phyloP scores from a whole-genome alignment of 768 basidiomycete genomes.

The Dendrothele bispora region DNA sequence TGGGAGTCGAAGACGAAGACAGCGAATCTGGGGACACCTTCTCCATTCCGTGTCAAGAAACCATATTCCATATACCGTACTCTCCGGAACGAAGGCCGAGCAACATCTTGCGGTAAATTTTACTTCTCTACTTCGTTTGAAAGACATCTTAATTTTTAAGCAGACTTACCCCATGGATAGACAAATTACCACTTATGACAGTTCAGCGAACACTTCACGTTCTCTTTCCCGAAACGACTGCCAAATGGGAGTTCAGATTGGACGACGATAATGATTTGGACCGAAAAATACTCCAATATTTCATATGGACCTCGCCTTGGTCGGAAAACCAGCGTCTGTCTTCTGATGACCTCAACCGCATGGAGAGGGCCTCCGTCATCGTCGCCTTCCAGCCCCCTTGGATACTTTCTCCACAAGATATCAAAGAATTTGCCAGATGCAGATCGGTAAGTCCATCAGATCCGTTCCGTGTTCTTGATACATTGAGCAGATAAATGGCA shows the following conservation, averaged over 20 bases:
- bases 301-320: constrained; percentile 37
- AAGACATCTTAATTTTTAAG: not conserved
- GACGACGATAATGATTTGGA: constrained; percentile 34
- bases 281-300: constrained; percentile 42
- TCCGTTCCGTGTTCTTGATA: not conserved
- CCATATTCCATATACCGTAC: constrained; percentile 34
- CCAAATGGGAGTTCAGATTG: constrained; percentile 42
- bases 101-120: constrained; percentile 41
- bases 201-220: constrained; percentile 47
- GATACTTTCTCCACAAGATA: constrained; percentile 53
- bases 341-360: constrained; percentile 12
- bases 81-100: constrained; percentile 35
- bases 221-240: constrained; percentile 38
- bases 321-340: constrained; percentile 17
- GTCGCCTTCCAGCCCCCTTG: constrained; percentile 64
- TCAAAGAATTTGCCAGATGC: constrained; percentile 51
- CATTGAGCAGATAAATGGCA: constrained; percentile 16
- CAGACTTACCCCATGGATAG: constrained; percentile 51
- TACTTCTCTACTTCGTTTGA: constrained; percentile 1
- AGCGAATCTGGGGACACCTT: constrained; percentile 36
- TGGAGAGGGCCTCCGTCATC: constrained; percentile 37
- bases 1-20: constrained; percentile 39
- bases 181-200: constrained; percentile 51
- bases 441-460: constrained; percentile 32
- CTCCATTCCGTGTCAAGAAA: constrained; percentile 40